Evolutionary conservation across 2,329 filamentous ascomycete species (phyloP).

Genomic region (Xylaria sp.): DNA sequence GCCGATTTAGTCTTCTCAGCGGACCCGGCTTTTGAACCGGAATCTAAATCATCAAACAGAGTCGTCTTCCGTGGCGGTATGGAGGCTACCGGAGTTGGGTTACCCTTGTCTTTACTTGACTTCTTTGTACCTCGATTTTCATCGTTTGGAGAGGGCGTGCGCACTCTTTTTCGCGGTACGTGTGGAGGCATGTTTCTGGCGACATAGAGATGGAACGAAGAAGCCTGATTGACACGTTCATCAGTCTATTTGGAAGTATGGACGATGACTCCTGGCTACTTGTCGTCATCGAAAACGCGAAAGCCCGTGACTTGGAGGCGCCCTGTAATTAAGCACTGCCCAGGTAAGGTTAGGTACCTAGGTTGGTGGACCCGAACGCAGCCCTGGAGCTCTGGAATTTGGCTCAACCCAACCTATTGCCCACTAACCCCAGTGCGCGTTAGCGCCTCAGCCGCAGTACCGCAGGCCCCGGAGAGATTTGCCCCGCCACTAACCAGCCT

Average conservation of each 20-base stretch:
- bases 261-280: not conserved
- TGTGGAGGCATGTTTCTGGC: conserved; percentile 64
- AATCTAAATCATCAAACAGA: conserved; percentile 64
- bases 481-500: not conserved
- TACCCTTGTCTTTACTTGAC: conserved; percentile 32
- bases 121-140: conserved; percentile 35
- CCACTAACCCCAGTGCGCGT: conserved; percentile 1
- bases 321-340: not conserved
- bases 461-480: conserved; percentile 12
- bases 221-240: not conserved
- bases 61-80: conserved; percentile 54
- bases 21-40: conserved; percentile 47
- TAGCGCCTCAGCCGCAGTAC: conserved; percentile 21
- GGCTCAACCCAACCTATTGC: not conserved
- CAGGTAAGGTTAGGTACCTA: not conserved
- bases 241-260: too few species aligned
- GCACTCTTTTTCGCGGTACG: conserved; percentile 67
- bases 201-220: conserved; percentile 9
- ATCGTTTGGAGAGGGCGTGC: conserved; percentile 48
- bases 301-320: conserved; percentile 35
- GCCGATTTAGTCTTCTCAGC: conserved; percentile 46
- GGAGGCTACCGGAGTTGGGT: conserved; percentile 26
- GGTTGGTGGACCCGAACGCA: conserved; percentile 1
- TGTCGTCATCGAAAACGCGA: conserved; percentile 37
- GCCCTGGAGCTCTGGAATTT: not conserved